A percentile compares a stretch with the other conserved stretches of the same genome.
These are phyloP conservation scores for Botryotinia globosa DNA, from an alignment of 2,329 filamentous ascomycete species.

Conservation along the genomic window DNA sequence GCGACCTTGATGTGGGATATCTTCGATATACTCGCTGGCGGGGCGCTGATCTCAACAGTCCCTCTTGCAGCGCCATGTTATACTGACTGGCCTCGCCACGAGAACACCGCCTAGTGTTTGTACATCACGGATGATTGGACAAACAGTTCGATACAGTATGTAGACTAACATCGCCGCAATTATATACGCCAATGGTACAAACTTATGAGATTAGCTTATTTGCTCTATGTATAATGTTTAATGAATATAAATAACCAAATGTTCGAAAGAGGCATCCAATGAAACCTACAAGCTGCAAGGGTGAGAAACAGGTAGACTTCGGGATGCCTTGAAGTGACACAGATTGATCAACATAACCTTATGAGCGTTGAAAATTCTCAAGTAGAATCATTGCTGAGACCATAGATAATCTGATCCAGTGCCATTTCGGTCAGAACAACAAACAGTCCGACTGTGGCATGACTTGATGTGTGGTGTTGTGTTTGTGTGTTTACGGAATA, in stretches of 20 bases:
- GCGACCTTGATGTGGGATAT: not conserved
- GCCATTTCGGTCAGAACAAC: not conserved
- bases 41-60: not conserved
- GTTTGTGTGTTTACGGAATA: not conserved
- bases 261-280: not conserved
- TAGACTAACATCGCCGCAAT: not conserved
- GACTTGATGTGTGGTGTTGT: not conserved
- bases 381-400: not conserved
- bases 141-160: not conserved
- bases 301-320: not conserved
- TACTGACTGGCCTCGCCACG: not conserved
- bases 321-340: not conserved
- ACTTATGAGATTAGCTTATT: not conserved
- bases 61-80: not conserved
- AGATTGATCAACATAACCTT: not conserved
- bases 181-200: not conserved
- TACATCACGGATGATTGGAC: not conserved
- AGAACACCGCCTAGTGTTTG: not conserved
- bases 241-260: not conserved
- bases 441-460: not conserved
- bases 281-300: not conserved
- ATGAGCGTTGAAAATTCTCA: not conserved
- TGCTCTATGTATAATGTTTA: not conserved
- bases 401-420: not conserved
- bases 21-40: not conserved